phyloP scores from a whole-genome alignment of 129 eudicot genomes.

The Pulicaria dysenterica region DNA sequence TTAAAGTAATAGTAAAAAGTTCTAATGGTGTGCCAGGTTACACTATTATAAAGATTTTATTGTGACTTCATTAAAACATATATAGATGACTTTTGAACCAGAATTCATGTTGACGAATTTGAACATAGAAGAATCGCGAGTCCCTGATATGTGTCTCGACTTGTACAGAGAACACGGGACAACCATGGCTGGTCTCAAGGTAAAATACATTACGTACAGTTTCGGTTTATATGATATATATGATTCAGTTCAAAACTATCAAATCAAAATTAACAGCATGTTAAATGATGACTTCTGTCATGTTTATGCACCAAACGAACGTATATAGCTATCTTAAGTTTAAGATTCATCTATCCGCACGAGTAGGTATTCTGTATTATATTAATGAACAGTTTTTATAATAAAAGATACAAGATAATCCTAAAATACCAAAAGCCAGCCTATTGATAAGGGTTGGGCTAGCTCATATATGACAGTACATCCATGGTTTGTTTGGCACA shows the following conservation, averaged over 20 bases:
- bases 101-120: constrained; percentile 74
- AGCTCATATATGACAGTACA: too few relatives aligned
- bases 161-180: constrained; percentile 92
- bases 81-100: constrained; percentile 21
- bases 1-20: too few relatives aligned
- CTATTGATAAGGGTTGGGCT: too few relatives aligned
- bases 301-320: not conserved
- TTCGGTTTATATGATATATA: too few relatives aligned
- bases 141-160: constrained; percentile 83
- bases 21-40: too few relatives aligned
- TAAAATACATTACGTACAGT: too few relatives aligned
- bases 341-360: not conserved
- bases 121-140: constrained; percentile 72
- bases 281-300: not conserved
- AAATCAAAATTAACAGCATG: too few relatives aligned
- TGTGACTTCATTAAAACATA: not conserved
- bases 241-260: too few relatives aligned
- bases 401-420: too few relatives aligned
- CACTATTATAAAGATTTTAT: not conserved
- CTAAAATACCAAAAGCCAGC: too few relatives aligned
- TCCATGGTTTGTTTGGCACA: constrained; percentile 33
- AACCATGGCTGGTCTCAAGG: constrained; percentile 99
- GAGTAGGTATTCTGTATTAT: too few relatives aligned
- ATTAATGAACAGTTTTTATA: too few relatives aligned
- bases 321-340: not conserved